phyloP scores from a whole-genome alignment of 1,284 basidiomycete species.

The Ceratobasidium sp. region DNA sequence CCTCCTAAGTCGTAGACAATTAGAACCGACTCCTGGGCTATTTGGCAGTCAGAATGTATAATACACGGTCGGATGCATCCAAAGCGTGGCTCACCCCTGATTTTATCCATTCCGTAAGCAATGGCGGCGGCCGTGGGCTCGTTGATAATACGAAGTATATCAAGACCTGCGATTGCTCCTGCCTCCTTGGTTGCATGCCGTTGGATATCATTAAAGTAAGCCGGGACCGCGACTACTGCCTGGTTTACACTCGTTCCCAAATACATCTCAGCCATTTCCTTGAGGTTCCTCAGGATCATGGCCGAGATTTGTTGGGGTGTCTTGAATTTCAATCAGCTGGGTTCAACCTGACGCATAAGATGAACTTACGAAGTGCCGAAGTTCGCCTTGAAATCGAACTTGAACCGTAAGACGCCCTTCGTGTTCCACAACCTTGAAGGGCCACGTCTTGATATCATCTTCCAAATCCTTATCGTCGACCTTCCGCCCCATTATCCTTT shows the following conservation, averaged over 20 bases:
- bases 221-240: slow-evolving; percentile 97
- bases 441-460: slow-evolving; percentile 86
- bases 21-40: too few relatives aligned
- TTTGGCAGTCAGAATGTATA: too few relatives aligned
- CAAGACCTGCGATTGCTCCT: slow-evolving; percentile 93
- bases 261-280: slow-evolving; percentile 98
- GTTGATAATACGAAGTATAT: slow-evolving; percentile 97
- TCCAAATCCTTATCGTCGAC: slow-evolving; percentile 78
- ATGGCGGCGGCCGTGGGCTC: slow-evolving; percentile 98
- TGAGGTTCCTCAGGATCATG: slow-evolving; percentile 98
- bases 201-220: slow-evolving; percentile 99
- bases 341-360: slow-evolving; percentile 6
- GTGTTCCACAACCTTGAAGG: slow-evolving; percentile 81
- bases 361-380: slow-evolving; percentile 76
- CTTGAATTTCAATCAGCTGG: slow-evolving; percentile 50
- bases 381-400: slow-evolving; percentile 86
- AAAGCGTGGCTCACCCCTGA: slow-evolving; percentile 88
- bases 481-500: slow-evolving; percentile 93
- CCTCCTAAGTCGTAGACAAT: slow-evolving; percentile 99
- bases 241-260: slow-evolving; percentile 96
- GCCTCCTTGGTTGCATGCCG: slow-evolving; percentile 99
- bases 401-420: slow-evolving; percentile 84
- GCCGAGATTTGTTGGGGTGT: slow-evolving; percentile 88
- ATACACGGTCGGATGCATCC: too few relatives aligned
- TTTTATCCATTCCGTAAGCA: slow-evolving; percentile 98